Percentiles rank a stretch among this genome's conserved stretches.
Evolutionary conservation across 768 basidiomycete genomes (phyloP).

Genomic region (Amanita pallidorosea): DNA sequence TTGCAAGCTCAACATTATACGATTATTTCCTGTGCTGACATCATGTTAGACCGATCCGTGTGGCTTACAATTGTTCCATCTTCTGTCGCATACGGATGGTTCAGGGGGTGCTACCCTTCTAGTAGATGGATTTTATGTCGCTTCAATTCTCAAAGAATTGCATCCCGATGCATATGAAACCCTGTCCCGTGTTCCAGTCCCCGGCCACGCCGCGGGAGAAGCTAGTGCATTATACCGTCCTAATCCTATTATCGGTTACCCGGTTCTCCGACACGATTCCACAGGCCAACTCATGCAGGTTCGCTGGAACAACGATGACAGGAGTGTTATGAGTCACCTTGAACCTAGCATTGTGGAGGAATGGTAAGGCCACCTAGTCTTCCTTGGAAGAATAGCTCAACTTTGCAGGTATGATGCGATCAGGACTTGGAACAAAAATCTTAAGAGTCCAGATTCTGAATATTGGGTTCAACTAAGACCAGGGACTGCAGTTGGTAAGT

Average conservation of each 20-base stretch:
- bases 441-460: constrained; percentile 76
- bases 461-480: constrained; percentile 87
- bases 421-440: constrained; percentile 60
- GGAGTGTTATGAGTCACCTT: constrained; percentile 67
- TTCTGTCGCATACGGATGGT: constrained; percentile 75
- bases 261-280: constrained; percentile 61
- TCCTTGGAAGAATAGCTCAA: background rate
- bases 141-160: constrained; percentile 62
- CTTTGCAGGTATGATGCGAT: constrained; percentile 66
- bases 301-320: constrained; percentile 92
- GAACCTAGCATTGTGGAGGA: constrained; percentile 52
- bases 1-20: constrained; percentile 18
- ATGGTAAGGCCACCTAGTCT: constrained; percentile 39
- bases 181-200: constrained; percentile 57
- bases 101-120: constrained; percentile 84
- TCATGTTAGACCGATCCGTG: constrained; percentile 72
- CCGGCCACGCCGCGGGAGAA: constrained; percentile 88
- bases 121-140: constrained; percentile 92
- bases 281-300: constrained; percentile 63
- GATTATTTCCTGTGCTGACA: background rate
- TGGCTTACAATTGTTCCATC: constrained; percentile 93
- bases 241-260: constrained; percentile 48
- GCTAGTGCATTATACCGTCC: constrained; percentile 43
- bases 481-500: constrained; percentile 75
- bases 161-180: constrained; percentile 63